Percentiles rank a stretch among this genome's conserved stretches.
Conservation (phyloP, 2,329 filamentous ascomycete species). For the Nigrospora sphaerica region DNA sequence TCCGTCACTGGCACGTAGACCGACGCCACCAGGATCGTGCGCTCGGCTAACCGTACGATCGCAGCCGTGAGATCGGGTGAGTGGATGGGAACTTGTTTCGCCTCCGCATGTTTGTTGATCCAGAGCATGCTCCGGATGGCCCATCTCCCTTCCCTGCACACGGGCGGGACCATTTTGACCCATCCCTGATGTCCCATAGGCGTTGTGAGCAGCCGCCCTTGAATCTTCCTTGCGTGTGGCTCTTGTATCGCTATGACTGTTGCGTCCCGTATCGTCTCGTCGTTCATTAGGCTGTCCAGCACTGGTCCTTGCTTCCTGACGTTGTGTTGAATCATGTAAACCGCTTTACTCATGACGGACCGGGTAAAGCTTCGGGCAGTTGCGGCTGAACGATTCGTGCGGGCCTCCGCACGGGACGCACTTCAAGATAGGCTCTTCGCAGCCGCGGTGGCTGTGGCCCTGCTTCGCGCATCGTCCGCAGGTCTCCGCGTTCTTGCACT, state of each 20-base stretch:
- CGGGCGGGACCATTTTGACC: background rate
- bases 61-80: background rate
- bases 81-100: background rate
- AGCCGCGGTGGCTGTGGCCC: too few relatives aligned
- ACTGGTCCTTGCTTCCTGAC: too few relatives aligned
- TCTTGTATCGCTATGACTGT: background rate
- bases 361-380: too few relatives aligned
- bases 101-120: background rate
- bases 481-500: too few relatives aligned
- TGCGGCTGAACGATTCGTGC: too few relatives aligned
- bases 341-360: too few relatives aligned
- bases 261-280: background rate
- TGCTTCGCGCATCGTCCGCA: too few relatives aligned
- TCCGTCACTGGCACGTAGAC: background rate
- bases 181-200: background rate
- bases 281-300: background rate
- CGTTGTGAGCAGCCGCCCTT: background rate
- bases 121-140: background rate
- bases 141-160: background rate
- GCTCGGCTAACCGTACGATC: background rate
- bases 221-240: background rate
- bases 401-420: too few relatives aligned
- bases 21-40: background rate
- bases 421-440: too few relatives aligned
- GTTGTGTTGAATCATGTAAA: too few relatives aligned